phyloP scores from a whole-genome alignment of 495 filamentous ascomycete species.

The Xylaria scruposa region DNA sequence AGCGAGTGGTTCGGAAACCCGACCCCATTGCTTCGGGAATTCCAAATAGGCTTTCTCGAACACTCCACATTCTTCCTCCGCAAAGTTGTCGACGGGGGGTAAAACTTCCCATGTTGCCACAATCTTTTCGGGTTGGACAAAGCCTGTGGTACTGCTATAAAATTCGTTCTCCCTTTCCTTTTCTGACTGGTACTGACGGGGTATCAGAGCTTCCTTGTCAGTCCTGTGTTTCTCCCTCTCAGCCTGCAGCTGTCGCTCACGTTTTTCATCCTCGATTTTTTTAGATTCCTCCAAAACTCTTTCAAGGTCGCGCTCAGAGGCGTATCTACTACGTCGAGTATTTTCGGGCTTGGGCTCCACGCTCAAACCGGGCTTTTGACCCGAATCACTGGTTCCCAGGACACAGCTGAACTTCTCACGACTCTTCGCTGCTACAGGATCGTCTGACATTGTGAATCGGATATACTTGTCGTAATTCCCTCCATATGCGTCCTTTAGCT shows the following conservation, averaged over 20 bases:
- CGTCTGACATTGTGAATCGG: slow-evolving; percentile 59
- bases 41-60: slow-evolving; percentile 83
- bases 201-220: slow-evolving; percentile 84
- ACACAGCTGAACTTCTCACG: slow-evolving; percentile 49
- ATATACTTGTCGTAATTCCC: slow-evolving; percentile 54
- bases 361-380: slow-evolving; percentile 44
- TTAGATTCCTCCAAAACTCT: slow-evolving; percentile 77
- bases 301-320: slow-evolving; percentile 76
- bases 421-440: slow-evolving; percentile 54
- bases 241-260: slow-evolving; percentile 71
- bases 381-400: slow-evolving; percentile 31
- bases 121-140: slow-evolving; percentile 68
- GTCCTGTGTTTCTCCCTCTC: slow-evolving; percentile 76
- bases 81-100: slow-evolving; percentile 84
- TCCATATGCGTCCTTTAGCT: slow-evolving; percentile 42
- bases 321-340: slow-evolving; percentile 65
- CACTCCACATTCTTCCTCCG: slow-evolving; percentile 72
- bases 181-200: slow-evolving; percentile 70
- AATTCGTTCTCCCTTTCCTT: slow-evolving; percentile 55
- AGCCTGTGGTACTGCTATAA: slow-evolving; percentile 78
- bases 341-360: slow-evolving; percentile 65
- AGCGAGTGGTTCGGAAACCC: slow-evolving; percentile 76
- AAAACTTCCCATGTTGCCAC: slow-evolving; percentile 74
- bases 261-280: slow-evolving; percentile 74
- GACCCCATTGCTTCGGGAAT: slow-evolving; percentile 89